Percentiles rank a stretch among this genome's conserved stretches.
These are phyloP conservation scores for Przewalskia tangutica DNA, from an alignment of 257 asterid species.

Conservation along the genomic window DNA sequence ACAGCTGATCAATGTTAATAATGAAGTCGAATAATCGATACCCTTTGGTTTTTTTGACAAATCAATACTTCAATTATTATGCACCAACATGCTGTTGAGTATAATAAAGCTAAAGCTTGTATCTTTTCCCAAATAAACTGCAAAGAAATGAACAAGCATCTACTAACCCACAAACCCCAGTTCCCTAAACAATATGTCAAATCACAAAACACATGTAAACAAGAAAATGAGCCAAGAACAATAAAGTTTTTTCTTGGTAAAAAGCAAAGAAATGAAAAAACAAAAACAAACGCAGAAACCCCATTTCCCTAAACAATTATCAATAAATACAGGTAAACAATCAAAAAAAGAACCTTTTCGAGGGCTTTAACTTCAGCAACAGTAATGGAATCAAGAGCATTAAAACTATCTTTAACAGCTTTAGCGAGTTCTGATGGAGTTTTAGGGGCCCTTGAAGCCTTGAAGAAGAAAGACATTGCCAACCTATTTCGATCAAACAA, in stretches of 20 bases:
- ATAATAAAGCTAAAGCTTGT: not conserved
- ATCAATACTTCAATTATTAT: not conserved
- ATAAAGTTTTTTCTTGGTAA: slow-evolving; percentile 28
- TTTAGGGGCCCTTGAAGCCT: slow-evolving; percentile 72
- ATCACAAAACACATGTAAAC: not conserved
- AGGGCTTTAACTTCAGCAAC: slow-evolving; percentile 95
- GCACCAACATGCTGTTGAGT: not conserved
- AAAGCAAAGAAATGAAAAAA: not conserved
- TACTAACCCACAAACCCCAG: not conserved
- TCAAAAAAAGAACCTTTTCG: slow-evolving; percentile 57
- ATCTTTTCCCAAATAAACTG: not conserved
- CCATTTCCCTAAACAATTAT: not conserved
- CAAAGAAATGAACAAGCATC: not conserved
- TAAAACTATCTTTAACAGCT: slow-evolving; percentile 74
- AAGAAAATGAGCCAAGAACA: not conserved
- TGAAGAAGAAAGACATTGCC: slow-evolving; percentile 87
- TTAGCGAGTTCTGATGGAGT: slow-evolving; percentile 76
- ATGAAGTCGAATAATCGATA: not conserved
- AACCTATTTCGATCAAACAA: no score
- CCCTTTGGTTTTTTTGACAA: not conserved
- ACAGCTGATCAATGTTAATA: not conserved
- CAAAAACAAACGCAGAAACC: not conserved
- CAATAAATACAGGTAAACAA: not conserved
- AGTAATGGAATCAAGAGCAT: slow-evolving; percentile 84
- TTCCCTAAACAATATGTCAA: not conserved